Base-by-base conservation (phyloP, 169 alveolate species). In the Cystoisospora suis region DNA sequence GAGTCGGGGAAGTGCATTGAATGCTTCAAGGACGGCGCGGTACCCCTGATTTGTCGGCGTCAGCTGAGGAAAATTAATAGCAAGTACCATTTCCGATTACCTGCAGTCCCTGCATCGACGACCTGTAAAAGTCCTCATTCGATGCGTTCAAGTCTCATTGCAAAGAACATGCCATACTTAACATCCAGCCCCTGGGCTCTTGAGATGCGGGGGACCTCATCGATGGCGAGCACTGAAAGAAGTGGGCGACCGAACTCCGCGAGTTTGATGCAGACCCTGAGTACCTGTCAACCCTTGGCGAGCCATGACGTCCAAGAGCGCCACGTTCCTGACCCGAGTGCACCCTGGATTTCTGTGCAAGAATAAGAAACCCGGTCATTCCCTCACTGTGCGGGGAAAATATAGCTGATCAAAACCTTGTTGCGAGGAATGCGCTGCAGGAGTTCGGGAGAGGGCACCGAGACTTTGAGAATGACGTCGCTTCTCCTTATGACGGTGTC, bases 21-120 rank as follows among this genome's bases (percentile, higher is more conserved):
- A 98, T 40, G 99, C 99, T 87, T 97, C 99, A 53, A 98, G 86
- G 90, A 97, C 98, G 75, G 99, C 99, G 86, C 98, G 95, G 93
- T 98, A 97, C 36, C 99, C 99, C 75, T 83, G 86, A 53, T n/a
- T n/a, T n/a, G n/a, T n/a, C n/a, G n/a, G n/a, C n/a, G n/a, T n/a
- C n/a, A 86, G 70, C 56, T 17, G 15, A 23, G 27, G 58, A 32
- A 32, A 36, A 72, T 40, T 1, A 61, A n/a, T 34, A 36, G 4
- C 32, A 4, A 9, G 38, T 40, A 72, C 53, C 38, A 38, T 17
- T 27, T 0, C 42, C 36, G 56, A 1, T 34, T 53, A 72, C 83
- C 83, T 72, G 83, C 56, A 72, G 89, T n/a, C 92, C 92, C 49
- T 88, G 92, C 92, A 88, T 88, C 17, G 92, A 86, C 34, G 92